Evolutionary conservation across 2,329 filamentous ascomycete species (phyloP).

Genomic region (Stemphylium lycopersici): DNA sequence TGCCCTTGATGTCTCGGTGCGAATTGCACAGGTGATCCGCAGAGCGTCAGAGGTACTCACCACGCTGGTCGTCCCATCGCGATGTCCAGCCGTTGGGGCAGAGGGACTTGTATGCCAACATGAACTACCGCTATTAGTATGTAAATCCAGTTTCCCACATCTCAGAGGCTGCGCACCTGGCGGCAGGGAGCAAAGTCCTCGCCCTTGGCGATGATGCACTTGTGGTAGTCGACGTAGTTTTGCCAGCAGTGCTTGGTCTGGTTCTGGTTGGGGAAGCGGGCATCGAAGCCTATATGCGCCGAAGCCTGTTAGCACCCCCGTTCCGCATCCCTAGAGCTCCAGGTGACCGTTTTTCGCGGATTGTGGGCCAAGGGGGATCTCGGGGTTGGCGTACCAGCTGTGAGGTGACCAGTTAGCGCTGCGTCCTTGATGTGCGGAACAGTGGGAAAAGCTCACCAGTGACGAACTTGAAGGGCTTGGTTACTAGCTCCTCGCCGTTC

Average conservation of each 20-base stretch:
- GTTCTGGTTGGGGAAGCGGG: slow-evolving; percentile 98
- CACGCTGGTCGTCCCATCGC: slow-evolving; percentile 97
- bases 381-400: slow-evolving; percentile 49
- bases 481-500: slow-evolving; percentile 74
- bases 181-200: slow-evolving; percentile 97
- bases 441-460: slow-evolving; percentile 72
- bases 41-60: slow-evolving; percentile 58
- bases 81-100: slow-evolving; percentile 94
- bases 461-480: slow-evolving; percentile 99
- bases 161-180: slow-evolving; percentile 68
- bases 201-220: slow-evolving; percentile 98
- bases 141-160: neutral
- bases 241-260: slow-evolving; percentile 99
- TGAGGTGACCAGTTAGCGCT: slow-evolving; percentile 39
- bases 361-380: slow-evolving; percentile 13
- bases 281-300: slow-evolving; percentile 80
- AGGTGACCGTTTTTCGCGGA: slow-evolving; percentile 1
- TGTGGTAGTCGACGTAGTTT: slow-evolving; percentile 99
- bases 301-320: slow-evolving; percentile 27
- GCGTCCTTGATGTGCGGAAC: slow-evolving; percentile 17
- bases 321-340: slow-evolving; percentile 5
- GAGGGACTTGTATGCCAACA: slow-evolving; percentile 92
- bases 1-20: neutral
- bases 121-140: slow-evolving; percentile 69
- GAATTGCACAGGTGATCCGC: neutral